phyloP scores from a whole-genome alignment of 2,329 filamentous ascomycete genomes.

The Drechslerella dactyloides region DNA sequence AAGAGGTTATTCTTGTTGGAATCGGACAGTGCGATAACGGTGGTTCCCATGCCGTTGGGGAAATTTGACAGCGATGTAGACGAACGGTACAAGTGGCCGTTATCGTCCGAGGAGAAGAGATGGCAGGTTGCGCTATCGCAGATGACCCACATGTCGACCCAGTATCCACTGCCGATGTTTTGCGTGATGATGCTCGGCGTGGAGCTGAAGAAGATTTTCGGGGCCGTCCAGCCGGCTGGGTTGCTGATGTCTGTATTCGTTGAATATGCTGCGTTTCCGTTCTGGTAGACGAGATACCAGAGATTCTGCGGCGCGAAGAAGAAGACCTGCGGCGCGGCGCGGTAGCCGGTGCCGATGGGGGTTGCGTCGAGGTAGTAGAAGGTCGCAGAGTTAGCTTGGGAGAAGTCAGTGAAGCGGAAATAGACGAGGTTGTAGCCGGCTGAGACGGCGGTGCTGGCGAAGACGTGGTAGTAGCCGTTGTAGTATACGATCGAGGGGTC shows the following conservation, averaged over 20 bases:
- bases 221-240: constrained; percentile 59
- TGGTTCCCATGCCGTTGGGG: constrained; percentile 57
- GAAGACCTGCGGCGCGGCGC: constrained; percentile 60
- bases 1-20: constrained; percentile 56
- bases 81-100: constrained; percentile 59
- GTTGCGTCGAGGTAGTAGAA: constrained; percentile 59
- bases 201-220: constrained; percentile 57
- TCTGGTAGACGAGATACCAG: constrained; percentile 60
- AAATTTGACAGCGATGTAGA: constrained; percentile 57
- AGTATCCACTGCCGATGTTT: constrained; percentile 58
- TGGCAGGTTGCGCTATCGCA: constrained; percentile 58
- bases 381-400: constrained; percentile 55
- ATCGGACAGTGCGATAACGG: constrained; percentile 57
- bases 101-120: constrained; percentile 60
- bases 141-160: constrained; percentile 61
- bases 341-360: constrained; percentile 58
- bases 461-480: constrained; percentile 60
- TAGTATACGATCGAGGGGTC: constrained; percentile 57
- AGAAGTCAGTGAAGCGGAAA: constrained; percentile 59
- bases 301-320: constrained; percentile 59
- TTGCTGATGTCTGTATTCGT: constrained; percentile 59
- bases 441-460: constrained; percentile 58
- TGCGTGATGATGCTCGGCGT: constrained; percentile 56
- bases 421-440: constrained; percentile 59
- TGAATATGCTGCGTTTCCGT: constrained; percentile 60